phyloP scores from a whole-genome alignment of 495 filamentous ascomycete genomes.

The Aspergillus cristatus region DNA sequence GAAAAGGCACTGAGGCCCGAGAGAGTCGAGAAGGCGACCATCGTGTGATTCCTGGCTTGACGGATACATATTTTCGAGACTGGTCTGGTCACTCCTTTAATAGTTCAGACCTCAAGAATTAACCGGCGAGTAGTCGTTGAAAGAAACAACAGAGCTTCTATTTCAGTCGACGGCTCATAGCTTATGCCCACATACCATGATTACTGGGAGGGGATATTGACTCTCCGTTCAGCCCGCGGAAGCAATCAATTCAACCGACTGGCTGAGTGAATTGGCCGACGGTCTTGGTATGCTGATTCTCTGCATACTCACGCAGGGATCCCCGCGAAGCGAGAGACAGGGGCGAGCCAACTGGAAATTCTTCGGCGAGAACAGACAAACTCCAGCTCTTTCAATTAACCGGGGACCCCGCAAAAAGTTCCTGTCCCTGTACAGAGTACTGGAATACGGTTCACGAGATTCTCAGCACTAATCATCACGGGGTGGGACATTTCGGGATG shows the following conservation, averaged over 20 bases:
- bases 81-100: background rate
- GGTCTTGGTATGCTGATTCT: no score
- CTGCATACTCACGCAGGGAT: no score
- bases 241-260: background rate
- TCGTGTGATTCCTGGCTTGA: background rate
- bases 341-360: no score
- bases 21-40: slow-evolving; percentile 7
- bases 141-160: no score
- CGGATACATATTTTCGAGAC: background rate
- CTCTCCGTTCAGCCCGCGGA: background rate
- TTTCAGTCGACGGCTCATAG: background rate
- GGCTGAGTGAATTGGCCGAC: background rate
- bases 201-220: background rate
- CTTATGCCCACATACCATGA: background rate
- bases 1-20: slow-evolving; percentile 8
- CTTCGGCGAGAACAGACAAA: no score
- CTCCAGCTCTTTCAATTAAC: no score
- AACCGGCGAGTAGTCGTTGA: background rate
- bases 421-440: no score
- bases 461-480: no score
- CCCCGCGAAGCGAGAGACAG: no score
- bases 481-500: no score
- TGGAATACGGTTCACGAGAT: no score
- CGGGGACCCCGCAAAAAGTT: no score
- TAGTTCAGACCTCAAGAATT: background rate